Evolutionary conservation across 371 early-diverging fungal species (phyloP), one percentile per base, ranked within the genome.

Genomic region (Lichtheimia ramosa): DNA sequence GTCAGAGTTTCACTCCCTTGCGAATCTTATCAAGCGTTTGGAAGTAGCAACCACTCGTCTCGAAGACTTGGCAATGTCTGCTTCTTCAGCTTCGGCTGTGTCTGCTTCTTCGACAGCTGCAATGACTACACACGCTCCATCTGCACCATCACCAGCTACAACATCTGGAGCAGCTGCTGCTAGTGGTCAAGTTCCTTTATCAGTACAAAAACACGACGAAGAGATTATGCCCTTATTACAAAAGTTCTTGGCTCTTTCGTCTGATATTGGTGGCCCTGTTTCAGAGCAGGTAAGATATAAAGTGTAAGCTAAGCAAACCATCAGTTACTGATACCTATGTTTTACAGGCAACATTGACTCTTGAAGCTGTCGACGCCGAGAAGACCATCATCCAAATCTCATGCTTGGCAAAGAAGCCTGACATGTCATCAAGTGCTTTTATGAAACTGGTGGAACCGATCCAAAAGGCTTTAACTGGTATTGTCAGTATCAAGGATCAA

Each of bases 31-130:
- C 57, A 90, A 88, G 68, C 84, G 96, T 14, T 79, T 96, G 23
- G 96, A 96, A 74, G 83, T 89, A 10, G 94, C 93, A 41, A 92
- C 95, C 8, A 81, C 84, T 39, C 89, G 91, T 51, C 79, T 96
- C 42, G 96, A 96, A 59, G 89, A 89, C 61, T 71, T 92, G 58
- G 89, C 93, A 40, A 74, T 83, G 69, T 73, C 81, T 7, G 75
- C 82, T 15, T 78, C 74, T 25, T 76, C 87, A 23, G 80, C 76
- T 14, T 79, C 82, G 40, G 77, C 83, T 23, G 79, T 81, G 27
- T 74, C 68, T 61, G 79, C 67, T 63, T 72, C 66, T 61, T 69
- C 60, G 40, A 18, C 21, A 46, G 46, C n/a, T 5, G 34, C 34
- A 34, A 6, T 8, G 34, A 24, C 54, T 59, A 59, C 58, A 62